These are phyloP conservation scores for Aspergillus sp. DNA, from an alignment of 2,329 filamentous ascomycete species.

Conservation along the genomic window DNA sequence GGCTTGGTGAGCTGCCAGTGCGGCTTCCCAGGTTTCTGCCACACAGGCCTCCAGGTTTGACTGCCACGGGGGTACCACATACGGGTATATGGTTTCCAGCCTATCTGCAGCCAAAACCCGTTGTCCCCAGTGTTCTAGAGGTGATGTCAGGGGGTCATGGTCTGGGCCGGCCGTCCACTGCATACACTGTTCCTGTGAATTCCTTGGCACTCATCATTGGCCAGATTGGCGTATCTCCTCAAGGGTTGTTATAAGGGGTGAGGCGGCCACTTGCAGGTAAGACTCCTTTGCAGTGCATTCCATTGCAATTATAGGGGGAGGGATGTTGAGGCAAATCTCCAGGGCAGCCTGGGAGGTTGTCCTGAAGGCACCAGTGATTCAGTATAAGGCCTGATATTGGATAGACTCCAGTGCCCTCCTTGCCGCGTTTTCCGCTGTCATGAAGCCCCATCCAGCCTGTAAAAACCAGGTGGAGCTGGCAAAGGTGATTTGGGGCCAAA, in stretches of 20 bases:
- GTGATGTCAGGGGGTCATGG: too few relatives aligned
- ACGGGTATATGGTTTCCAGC: too few relatives aligned
- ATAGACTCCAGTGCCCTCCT: slow-evolving; percentile 6
- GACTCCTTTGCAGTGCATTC: slow-evolving; percentile 16
- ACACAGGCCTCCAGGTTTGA: too few relatives aligned
- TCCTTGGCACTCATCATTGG: too few relatives aligned
- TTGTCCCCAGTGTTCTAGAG: too few relatives aligned
- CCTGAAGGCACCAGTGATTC: slow-evolving; percentile 19
- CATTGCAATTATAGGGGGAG: slow-evolving; percentile 13
- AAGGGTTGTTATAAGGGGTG: background rate
- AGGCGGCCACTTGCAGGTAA: slow-evolving; percentile 14
- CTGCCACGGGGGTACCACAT: too few relatives aligned
- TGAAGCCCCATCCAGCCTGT: background rate
- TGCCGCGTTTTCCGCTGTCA: background rate
- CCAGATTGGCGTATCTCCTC: background rate
- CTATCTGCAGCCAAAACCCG: too few relatives aligned
- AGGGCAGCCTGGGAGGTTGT: slow-evolving; percentile 12
- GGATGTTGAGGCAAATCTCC: slow-evolving; percentile 20
- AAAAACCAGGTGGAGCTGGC: slow-evolving; percentile 20
- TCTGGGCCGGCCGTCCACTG: too few relatives aligned
- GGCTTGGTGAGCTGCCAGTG: too few relatives aligned
- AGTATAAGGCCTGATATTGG: slow-evolving; percentile 18
- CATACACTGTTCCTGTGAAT: too few relatives aligned
- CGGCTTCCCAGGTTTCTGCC: too few relatives aligned
- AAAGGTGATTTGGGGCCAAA: slow-evolving; percentile 20